A percentile compares a stretch with the other conserved stretches of the same genome.
phyloP scores from a whole-genome alignment of 257 asterid species.

The Handroanthus guayacan region DNA sequence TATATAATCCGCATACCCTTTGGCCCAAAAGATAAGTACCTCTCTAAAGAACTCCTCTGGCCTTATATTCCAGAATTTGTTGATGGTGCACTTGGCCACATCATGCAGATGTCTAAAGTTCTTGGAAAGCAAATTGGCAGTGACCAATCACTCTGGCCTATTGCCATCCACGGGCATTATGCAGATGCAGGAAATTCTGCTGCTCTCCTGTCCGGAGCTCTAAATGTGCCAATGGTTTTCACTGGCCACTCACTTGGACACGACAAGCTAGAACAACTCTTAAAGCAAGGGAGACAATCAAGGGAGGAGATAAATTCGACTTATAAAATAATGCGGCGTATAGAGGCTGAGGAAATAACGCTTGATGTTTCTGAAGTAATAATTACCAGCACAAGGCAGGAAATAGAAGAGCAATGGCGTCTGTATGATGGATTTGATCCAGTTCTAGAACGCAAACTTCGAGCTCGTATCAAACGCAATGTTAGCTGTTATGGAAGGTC shows the following conservation, averaged over 20 bases:
- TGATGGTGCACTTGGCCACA: constrained; percentile 75
- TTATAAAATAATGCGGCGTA: constrained; percentile 84
- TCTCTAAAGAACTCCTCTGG: constrained; percentile 79
- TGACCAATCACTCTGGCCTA: constrained; percentile 76
- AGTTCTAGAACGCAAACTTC: constrained; percentile 70
- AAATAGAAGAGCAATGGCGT: constrained; percentile 86
- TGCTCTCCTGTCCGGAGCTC: constrained; percentile 75
- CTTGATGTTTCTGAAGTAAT: constrained; percentile 80
- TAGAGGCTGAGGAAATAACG: constrained; percentile 80
- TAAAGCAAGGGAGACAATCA: constrained; percentile 77
- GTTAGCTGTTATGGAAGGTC: constrained; percentile 76
- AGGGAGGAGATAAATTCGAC: constrained; percentile 74
- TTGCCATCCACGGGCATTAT: constrained; percentile 79
- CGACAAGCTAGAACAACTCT: constrained; percentile 78
- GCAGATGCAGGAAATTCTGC: constrained; percentile 86
- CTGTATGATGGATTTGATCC: constrained; percentile 86
- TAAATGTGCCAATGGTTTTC: constrained; percentile 77
- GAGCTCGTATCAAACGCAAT: constrained; percentile 71
- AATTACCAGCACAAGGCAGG: constrained; percentile 82
- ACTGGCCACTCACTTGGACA: constrained; percentile 87
- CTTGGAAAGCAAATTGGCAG: constrained; percentile 72
- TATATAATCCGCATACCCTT: constrained; percentile 80
- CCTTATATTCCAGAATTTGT: constrained; percentile 82
- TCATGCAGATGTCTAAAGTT: constrained; percentile 75
- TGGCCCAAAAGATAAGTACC: constrained; percentile 75